These are phyloP conservation scores for Kodamaea hsintzibuensis DNA, from an alignment of 805 yeast genomes.

Conservation along the genomic window DNA sequence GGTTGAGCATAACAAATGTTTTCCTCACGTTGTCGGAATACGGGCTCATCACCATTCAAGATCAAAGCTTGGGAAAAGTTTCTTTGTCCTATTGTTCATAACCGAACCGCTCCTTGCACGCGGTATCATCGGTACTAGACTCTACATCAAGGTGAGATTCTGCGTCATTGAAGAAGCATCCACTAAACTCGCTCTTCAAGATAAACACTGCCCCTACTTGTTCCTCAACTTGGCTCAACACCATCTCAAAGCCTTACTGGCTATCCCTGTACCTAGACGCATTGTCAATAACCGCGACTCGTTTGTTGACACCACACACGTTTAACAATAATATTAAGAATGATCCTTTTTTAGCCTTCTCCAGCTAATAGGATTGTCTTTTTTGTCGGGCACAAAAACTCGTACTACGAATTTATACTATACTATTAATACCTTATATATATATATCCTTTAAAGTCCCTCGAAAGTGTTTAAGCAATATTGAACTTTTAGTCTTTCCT, in stretches of 20 bases:
- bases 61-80: not conserved
- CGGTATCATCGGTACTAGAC: not conserved
- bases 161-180: not conserved
- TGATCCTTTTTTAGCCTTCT: not conserved
- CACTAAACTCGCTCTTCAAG: not conserved
- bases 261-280: not conserved
- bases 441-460: not conserved
- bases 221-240: not conserved
- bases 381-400: too few relatives aligned
- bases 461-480: not conserved
- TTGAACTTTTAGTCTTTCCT: not conserved
- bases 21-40: not conserved
- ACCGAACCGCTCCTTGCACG: not conserved
- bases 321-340: not conserved
- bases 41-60: conserved; percentile 2
- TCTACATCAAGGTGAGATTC: not conserved
- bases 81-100: not conserved
- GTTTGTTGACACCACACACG: not conserved
- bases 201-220: not conserved
- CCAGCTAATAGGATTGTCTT: not conserved
- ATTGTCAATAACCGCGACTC: not conserved
- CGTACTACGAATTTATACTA: too few relatives aligned
- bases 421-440: too few relatives aligned
- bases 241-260: too few relatives aligned
- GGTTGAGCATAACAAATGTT: not conserved